Evolutionary conservation across 768 basidiomycete genomes (phyloP).

Genomic region (Russula olivacea): DNA sequence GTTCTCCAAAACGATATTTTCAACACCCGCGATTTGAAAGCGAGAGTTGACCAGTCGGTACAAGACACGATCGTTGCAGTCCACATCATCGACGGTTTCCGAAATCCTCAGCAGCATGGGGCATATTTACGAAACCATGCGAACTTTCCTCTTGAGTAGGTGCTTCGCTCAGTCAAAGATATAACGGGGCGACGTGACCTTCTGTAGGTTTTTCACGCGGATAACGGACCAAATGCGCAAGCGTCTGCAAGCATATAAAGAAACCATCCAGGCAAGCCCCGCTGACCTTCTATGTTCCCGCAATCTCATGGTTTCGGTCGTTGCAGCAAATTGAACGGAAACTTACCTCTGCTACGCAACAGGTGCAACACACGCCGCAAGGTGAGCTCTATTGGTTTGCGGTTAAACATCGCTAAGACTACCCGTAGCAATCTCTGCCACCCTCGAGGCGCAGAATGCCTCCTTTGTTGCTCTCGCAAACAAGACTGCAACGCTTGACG

Average conservation of each 20-base stretch:
- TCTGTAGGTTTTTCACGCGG: constrained; percentile 60
- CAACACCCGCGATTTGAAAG: constrained; percentile 62
- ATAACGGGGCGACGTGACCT: neutral
- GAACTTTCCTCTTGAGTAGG: constrained; percentile 76
- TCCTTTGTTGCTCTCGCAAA: constrained; percentile 72
- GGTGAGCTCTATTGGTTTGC: constrained; percentile 36
- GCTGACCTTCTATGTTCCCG: neutral
- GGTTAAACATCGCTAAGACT: constrained; percentile 3
- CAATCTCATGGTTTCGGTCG: neutral
- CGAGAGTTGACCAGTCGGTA: constrained; percentile 70
- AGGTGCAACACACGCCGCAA: constrained; percentile 68
- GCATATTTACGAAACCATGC: constrained; percentile 72
- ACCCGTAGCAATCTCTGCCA: constrained; percentile 57
- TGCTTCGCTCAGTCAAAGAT: constrained; percentile 12
- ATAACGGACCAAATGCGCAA: constrained; percentile 68
- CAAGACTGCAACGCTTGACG: constrained; percentile 67
- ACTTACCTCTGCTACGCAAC: constrained; percentile 57
- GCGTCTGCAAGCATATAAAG: constrained; percentile 70
- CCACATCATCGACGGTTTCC: constrained; percentile 72
- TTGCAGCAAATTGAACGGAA: constrained; percentile 78
- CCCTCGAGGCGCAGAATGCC: constrained; percentile 73
- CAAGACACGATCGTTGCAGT: constrained; percentile 76
- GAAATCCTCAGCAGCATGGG: constrained; percentile 64
- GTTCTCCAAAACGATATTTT: constrained; percentile 61
- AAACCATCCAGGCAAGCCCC: constrained; percentile 57